Conservation (phyloP, 805 yeast species). For the Wickerhamomyces queroliae region DNA sequence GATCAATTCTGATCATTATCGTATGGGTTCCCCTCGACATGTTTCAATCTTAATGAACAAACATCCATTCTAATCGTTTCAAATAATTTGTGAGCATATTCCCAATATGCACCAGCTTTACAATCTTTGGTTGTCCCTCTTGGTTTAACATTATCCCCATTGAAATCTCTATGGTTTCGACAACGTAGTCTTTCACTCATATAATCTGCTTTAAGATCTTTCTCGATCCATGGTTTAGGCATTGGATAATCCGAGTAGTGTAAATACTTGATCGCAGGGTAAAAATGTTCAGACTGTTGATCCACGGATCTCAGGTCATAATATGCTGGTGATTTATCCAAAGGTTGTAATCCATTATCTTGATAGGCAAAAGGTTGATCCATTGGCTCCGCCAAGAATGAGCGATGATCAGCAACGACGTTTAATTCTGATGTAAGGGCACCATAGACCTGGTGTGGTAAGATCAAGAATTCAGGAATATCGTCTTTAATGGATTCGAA, state of each 20-base stretch:
- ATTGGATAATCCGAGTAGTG: constrained; percentile 61
- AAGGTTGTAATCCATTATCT: background rate
- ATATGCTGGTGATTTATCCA: background rate
- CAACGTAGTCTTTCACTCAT: background rate
- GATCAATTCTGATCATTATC: background rate
- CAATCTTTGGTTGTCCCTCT: background rate
- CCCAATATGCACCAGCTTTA: background rate
- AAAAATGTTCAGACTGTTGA: background rate
- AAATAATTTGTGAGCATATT: background rate
- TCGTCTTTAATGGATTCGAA: background rate
- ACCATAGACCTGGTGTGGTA: constrained; percentile 41
- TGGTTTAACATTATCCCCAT: background rate
- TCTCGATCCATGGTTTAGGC: constrained; percentile 50
- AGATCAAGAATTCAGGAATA: constrained; percentile 16
- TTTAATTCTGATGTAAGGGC: constrained; percentile 39
- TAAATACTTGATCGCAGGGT: constrained; percentile 32
- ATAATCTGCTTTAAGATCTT: background rate
- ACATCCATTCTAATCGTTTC: background rate
- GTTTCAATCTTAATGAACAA: background rate
- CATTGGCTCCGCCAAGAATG: constrained; percentile 33
- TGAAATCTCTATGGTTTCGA: background rate
- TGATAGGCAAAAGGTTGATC: constrained; percentile 21
- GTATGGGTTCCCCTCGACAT: background rate
- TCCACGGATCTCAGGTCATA: background rate
- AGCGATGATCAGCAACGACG: constrained; percentile 23